Conservation (phyloP, 176 grass and related monocot species). For the Calamus simplicifolius region DNA sequence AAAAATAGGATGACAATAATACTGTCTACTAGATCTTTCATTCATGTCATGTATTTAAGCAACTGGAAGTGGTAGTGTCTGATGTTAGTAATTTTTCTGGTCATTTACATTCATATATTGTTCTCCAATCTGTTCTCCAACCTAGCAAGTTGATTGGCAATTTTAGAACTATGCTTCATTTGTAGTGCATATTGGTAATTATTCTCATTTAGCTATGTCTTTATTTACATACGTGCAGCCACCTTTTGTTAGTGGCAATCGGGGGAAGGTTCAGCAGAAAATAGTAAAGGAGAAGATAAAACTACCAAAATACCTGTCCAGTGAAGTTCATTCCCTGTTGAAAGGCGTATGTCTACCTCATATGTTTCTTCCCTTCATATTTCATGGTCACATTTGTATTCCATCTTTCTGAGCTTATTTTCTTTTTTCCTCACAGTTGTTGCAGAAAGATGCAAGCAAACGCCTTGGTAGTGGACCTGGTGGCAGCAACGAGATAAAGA, state of each 20-base stretch:
- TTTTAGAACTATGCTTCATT: no score
- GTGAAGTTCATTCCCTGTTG: slow-evolving; percentile 85
- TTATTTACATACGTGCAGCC: slow-evolving; percentile 42
- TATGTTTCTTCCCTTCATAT: slow-evolving; percentile 1
- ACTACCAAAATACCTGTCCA: slow-evolving; percentile 59
- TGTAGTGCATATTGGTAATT: no score
- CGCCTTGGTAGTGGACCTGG: slow-evolving; percentile 55
- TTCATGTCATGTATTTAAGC: no score
- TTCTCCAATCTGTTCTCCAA: no score
- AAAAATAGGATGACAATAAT: no score
- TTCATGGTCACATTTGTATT: no score
- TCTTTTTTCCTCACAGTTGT: slow-evolving; percentile 33
- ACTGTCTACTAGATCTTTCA: no score
- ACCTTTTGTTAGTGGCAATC: slow-evolving; percentile 73
- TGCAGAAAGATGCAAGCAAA: slow-evolving; percentile 78
- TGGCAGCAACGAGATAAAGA: slow-evolving; percentile 75
- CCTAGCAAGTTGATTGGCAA: no score
- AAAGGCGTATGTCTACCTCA: slow-evolving; percentile 71
- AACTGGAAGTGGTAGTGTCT: no score
- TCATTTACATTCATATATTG: no score
- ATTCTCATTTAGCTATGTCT: not conserved
- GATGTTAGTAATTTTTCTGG: no score
- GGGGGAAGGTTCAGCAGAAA: slow-evolving; percentile 89
- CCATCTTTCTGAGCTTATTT: not conserved
- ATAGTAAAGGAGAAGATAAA: slow-evolving; percentile 96